phyloP scores from a whole-genome alignment of 352 stramenopile genomes.

The Bremia lactucae region DNA sequence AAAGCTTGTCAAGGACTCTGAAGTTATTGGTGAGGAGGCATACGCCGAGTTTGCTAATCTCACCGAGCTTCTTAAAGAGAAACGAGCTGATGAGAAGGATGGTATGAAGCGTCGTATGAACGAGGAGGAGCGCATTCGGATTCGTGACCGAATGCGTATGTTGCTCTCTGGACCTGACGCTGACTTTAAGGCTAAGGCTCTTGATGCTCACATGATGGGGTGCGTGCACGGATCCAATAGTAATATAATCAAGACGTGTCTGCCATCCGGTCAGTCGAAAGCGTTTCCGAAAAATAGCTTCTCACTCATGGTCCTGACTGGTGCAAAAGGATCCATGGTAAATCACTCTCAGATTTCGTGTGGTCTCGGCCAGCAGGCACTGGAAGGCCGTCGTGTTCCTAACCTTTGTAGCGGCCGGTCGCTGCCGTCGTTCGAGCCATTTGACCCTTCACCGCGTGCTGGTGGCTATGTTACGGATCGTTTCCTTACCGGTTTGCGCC shows the following conservation, averaged over 20 bases:
- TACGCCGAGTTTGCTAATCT: slow-evolving; percentile 81
- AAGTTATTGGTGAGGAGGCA: slow-evolving; percentile 69
- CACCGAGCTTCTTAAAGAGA: slow-evolving; percentile 49
- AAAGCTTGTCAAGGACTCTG: slow-evolving; percentile 82
- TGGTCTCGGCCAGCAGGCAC: slow-evolving; percentile 96
- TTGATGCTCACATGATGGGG: slow-evolving; percentile 87
- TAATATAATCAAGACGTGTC: slow-evolving; percentile 98
- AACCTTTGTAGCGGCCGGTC: slow-evolving; percentile 96
- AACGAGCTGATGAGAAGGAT: slow-evolving; percentile 36
- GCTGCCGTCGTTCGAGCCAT: slow-evolving; percentile 96
- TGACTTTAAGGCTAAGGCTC: slow-evolving; percentile 59
- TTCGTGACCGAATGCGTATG: slow-evolving; percentile 66
- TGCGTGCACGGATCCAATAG: slow-evolving; percentile 86
- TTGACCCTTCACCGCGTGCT: slow-evolving; percentile 93
- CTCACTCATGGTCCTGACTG: slow-evolving; percentile 98
- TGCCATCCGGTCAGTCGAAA: slow-evolving; percentile 94
- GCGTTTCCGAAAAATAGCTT: slow-evolving; percentile 99
- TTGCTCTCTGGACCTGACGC: slow-evolving; percentile 64
- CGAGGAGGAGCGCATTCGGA: slow-evolving; percentile 53
- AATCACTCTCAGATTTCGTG: slow-evolving; percentile 99
- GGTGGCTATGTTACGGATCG: slow-evolving; percentile 99
- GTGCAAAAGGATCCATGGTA: slow-evolving; percentile 99
- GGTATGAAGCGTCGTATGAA: slow-evolving; percentile 80
- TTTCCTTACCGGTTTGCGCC: slow-evolving; percentile 95
- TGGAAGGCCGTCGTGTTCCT: slow-evolving; percentile 98